Evolutionary conservation across 305 asterid genomes (phyloP), one percentile per base, ranked within the genome.

Genomic region (Nicotiana rustica): DNA sequence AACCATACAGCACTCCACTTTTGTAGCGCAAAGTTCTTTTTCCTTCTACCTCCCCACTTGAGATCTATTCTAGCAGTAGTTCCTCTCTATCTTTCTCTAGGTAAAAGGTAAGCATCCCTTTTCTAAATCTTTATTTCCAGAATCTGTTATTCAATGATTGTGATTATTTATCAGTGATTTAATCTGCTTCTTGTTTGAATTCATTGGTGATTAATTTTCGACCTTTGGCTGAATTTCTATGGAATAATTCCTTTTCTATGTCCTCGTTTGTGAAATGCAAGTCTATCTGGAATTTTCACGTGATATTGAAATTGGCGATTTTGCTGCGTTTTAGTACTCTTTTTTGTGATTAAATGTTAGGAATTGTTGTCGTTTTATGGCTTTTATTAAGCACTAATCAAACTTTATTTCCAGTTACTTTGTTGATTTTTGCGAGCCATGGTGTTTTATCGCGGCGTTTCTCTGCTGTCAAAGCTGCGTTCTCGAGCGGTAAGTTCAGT

Each of bases 401-500:
- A 12, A 21, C 19, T 73, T 73, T 73, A 61, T 15, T 15, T 29
- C 17, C 80, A 75, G 80, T 75, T 52, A 15, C 4, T 75, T 25
- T 29, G 29, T 15, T 47, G 2, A 25, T 75, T 75, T 66, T 59
- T 59, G 59, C 15, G 17, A 81, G 88, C 83, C 75, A 94, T 92
- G 97, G 97, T 91, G 86, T 89, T 92, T 79, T 80, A 86, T 75
- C 85, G 91, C 83, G 68, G 91, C 79, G 86, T 85, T 79, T 89
- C 97, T 21, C 89, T 91, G 59, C 78, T 92, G 19, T 92, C 98
- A 71, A 94, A 87, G 94, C 92, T 94, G 80, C 95, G 96, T 47
- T 87, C 94, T 67, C 88, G 88, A 73, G 87, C 92, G 33, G 98
- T 92, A 84, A 86, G 93, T 87, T n/a, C 10, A 60, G 25, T 67